phyloP scores from a whole-genome alignment of 1,284 basidiomycete genomes.

The Thelephora terrestris region DNA sequence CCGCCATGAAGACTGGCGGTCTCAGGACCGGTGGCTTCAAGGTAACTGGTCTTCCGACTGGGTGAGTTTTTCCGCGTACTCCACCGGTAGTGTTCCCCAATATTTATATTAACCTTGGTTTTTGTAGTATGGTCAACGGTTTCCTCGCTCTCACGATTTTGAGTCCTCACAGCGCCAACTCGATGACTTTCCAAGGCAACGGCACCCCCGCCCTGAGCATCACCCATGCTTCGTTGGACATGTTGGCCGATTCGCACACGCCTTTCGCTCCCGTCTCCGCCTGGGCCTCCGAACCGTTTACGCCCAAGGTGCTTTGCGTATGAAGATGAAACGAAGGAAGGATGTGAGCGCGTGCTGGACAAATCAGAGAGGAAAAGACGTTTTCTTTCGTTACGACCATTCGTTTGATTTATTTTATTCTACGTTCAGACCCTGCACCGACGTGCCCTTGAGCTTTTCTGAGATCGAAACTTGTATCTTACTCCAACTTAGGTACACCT shows the following conservation, averaged over 20 bases:
- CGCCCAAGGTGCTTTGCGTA: neutral
- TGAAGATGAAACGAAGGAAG: neutral
- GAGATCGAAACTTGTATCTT: too few species aligned
- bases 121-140: neutral
- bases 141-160: neutral
- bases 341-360: too few species aligned
- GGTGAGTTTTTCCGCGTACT: neutral
- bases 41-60: neutral
- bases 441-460: too few species aligned
- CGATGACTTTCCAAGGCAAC: neutral
- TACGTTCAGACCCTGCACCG: too few species aligned
- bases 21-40: neutral
- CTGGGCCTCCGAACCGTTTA: neutral
- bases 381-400: too few species aligned
- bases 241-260: neutral
- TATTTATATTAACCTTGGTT: neutral
- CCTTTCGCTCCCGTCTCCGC: neutral
- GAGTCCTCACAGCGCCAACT: neutral
- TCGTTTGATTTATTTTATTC: too few species aligned
- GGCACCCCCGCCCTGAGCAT: neutral
- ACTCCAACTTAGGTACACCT: too few species aligned
- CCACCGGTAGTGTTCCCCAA: neutral
- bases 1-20: neutral
- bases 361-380: too few species aligned
- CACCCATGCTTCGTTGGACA: neutral